A percentile compares a stretch with the other conserved stretches of the same genome.
phyloP scores from a whole-genome alignment of 352 stramenopile genomes.

The Globisporangium irregulare region DNA sequence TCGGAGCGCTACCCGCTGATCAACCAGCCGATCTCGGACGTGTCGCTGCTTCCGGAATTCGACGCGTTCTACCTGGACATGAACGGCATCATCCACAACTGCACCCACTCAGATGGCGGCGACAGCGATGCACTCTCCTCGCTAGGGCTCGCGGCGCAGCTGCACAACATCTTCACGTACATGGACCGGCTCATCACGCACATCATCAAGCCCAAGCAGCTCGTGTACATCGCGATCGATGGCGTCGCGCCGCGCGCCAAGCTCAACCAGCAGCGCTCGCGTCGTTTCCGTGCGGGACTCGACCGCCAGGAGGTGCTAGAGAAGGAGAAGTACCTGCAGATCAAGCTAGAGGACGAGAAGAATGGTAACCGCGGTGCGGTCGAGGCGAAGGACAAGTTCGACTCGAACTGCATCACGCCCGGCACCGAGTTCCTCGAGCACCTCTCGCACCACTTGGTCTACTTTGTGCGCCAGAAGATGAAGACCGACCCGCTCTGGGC shows the following conservation, averaged over 20 bases:
- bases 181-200: slow-evolving; percentile 95
- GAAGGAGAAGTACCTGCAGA: slow-evolving; percentile 66
- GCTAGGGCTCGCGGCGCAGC: slow-evolving; percentile 93
- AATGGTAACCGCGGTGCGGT: slow-evolving; percentile 36
- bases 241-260: slow-evolving; percentile 98
- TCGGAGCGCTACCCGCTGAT: slow-evolving; percentile 98
- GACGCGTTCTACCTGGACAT: slow-evolving; percentile 99
- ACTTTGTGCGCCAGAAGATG: slow-evolving; percentile 97
- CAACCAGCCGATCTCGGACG: slow-evolving; percentile 97
- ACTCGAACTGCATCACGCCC: slow-evolving; percentile 99
- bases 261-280: slow-evolving; percentile 98
- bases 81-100: slow-evolving; percentile 99
- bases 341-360: slow-evolving; percentile 75
- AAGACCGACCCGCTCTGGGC: slow-evolving; percentile 95
- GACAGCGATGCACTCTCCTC: slow-evolving; percentile 85
- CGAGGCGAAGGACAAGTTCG: slow-evolving; percentile 84
- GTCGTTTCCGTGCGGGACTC: slow-evolving; percentile 90
- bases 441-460: slow-evolving; percentile 86
- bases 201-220: slow-evolving; percentile 95
- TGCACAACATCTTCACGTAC: slow-evolving; percentile 90
- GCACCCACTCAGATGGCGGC: slow-evolving; percentile 95
- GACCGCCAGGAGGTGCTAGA: slow-evolving; percentile 71
- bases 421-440: slow-evolving; percentile 99
- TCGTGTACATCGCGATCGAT: slow-evolving; percentile 99
- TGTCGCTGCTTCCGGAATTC: slow-evolving; percentile 97